Conservation (phyloP, 2,329 filamentous ascomycete species). For the Rutstroemia sydowiana region DNA sequence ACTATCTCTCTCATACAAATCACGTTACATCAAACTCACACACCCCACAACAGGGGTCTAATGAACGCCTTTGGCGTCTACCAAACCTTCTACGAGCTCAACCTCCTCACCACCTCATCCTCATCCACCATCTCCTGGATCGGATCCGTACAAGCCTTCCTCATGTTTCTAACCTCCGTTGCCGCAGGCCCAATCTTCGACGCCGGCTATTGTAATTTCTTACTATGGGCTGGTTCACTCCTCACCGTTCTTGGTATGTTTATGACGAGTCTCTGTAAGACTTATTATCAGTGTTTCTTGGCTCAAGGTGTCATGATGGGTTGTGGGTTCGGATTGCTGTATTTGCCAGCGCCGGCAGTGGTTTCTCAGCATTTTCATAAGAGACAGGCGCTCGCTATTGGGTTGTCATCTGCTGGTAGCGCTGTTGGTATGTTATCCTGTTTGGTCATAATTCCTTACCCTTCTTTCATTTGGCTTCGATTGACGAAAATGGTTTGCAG, state of each 20-base stretch:
- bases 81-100: slow-evolving; percentile 48
- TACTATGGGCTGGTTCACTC: slow-evolving; percentile 15
- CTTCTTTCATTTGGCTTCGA: neutral
- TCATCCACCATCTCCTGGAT: slow-evolving; percentile 53
- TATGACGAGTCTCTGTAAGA: slow-evolving; percentile 31
- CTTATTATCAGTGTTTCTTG: slow-evolving; percentile 32
- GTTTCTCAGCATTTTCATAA: neutral
- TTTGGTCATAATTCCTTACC: too few relatives aligned
- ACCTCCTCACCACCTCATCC: slow-evolving; percentile 40
- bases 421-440: neutral
- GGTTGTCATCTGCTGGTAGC: neutral
- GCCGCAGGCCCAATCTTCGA: slow-evolving; percentile 55
- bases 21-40: neutral
- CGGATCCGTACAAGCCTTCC: slow-evolving; percentile 46
- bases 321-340: slow-evolving; percentile 15
- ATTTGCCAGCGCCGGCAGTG: neutral
- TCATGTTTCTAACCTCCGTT: slow-evolving; percentile 43
- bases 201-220: slow-evolving; percentile 50
- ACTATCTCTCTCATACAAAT: neutral
- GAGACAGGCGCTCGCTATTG: neutral
- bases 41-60: neutral
- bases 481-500: neutral
- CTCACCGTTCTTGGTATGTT: slow-evolving; percentile 24
- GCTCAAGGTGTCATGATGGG: slow-evolving; percentile 27
- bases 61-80: slow-evolving; percentile 38